Base-by-base conservation (phyloP, 306 rosid genomes). In the Pueraria montana region DNA sequence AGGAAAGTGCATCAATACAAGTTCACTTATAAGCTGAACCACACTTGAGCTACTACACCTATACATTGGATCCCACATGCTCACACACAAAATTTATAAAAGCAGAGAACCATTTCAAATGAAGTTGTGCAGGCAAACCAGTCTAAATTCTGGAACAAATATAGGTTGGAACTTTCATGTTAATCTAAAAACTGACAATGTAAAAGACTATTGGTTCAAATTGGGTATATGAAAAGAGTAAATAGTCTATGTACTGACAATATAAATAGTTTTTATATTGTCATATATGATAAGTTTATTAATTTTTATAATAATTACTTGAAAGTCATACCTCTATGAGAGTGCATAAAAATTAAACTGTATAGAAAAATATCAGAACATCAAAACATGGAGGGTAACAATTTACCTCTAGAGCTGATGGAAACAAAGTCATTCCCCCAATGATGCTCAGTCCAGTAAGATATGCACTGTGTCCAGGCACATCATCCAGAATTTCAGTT, bases 351-450 rank as follows among this genome's bases (percentile, higher is more conserved):
- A 53, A 53, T 18, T 5, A 52, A 26, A 61, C 38, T 12, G 8
- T 21, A 58, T 0, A 21, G 40, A 52, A 65, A 32, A 58, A 45
- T 8, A 63, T 69, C 46, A 42, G 30, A 58, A 42, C 38, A 52
- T 52, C 14, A 80, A 77, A 58, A 30, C 66, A 78, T 52, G 52
- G 34, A 73, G 62, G 59, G 18, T 61, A 46, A 43, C 18, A 48
- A 42, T 53, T 56, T 82, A 94, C 98, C 98, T 94, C 98, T 16
- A 92, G 52, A 14, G 97, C 95, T 9, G 97, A 94, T 14, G 94
- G 90, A 80, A 94, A 94, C 88, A 94, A 84, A 18, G 98, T 81
- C 93, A 94, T 89, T 84, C 98, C 98, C 45, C 97, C 98, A 79
- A 94, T 79, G 90, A 94, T 90, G 90, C 98, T 94, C 11, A 94